Conservation (phyloP, 805 yeast species). For the Metschnikowia continentalis region DNA sequence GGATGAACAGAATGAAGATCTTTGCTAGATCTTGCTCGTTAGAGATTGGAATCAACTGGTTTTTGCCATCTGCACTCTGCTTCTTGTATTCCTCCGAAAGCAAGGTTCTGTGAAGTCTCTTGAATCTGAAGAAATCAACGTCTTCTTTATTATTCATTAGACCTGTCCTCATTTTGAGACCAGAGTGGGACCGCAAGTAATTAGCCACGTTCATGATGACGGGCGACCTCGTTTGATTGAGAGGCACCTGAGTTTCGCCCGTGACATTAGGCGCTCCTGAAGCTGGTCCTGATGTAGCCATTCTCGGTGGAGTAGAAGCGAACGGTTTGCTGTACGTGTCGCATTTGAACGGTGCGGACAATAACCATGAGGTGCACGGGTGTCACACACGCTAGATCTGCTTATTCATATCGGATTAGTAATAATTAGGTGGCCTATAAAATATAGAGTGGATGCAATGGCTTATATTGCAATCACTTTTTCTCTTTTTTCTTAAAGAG, state of each 20-base stretch:
- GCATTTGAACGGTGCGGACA: conserved; percentile 1
- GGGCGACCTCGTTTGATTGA: conserved; percentile 35
- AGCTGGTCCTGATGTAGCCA: conserved; percentile 12
- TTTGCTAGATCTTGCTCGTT: conserved; percentile 55
- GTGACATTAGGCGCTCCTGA: conserved; percentile 5
- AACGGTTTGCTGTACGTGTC: conserved; percentile 2
- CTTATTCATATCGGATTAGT: background rate
- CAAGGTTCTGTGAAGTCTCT: conserved; percentile 77
- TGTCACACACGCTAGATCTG: background rate
- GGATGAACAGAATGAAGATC: conserved; percentile 63
- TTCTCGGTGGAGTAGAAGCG: background rate
- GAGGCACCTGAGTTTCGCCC: conserved; percentile 16
- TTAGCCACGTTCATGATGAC: conserved; percentile 66
- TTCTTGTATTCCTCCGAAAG: conserved; percentile 64
- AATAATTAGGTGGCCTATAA: background rate
- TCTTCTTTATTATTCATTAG: conserved; percentile 61
- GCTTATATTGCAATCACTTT: background rate
- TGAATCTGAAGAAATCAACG: conserved; percentile 80
- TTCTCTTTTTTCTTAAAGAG: conserved; percentile 10
- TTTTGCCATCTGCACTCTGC: conserved; percentile 45
- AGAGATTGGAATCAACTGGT: conserved; percentile 40
- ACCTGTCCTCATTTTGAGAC: conserved; percentile 81
- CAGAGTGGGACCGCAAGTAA: conserved; percentile 58
- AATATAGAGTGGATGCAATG: too few species aligned
- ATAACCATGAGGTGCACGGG: conserved; percentile 1